Base-by-base conservation (phyloP, 345 rosid genomes). In the Brassica carinata region DNA sequence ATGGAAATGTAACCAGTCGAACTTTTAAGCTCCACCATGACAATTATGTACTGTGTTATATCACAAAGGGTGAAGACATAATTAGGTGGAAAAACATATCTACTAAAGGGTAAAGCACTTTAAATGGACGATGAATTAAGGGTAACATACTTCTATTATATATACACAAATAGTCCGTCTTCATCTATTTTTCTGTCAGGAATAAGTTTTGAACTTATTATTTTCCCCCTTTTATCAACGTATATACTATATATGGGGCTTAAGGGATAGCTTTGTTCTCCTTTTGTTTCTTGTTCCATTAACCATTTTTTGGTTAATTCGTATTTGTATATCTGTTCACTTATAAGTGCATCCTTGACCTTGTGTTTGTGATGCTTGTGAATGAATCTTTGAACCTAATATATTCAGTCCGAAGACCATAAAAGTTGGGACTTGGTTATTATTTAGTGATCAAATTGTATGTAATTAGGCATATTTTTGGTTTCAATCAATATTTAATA, bases 51-150 rank as follows among this genome's bases (percentile, higher is more conserved):
- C 11, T 57, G 62, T 57, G 10, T 8, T 18, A 51, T 51, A 51
- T 51, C 55, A 48, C 23, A 18, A 55, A 57, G 8, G 10, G 26
- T 8, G 11, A 18, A 19, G 9, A 1, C 63, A 8, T 51, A 51
- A 23, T 23, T 23, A 51, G 58, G 18, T n/a, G 18, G 19, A 51
- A 19, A 15, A 19, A 58, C 26, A 58, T 71, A 43, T 11, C 36
- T 26, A 17, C 34, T 58, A 33, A 51, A 51, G 58, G 58, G 53
- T 48, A 14, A n/a, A 57, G 67, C 79, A 67, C 59, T 58, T 57
- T 67, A 7, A 55, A 38, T 76, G 73, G 67, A 76, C 67, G 5
- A 57, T 57, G 73, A 26, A 57, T 23, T 19, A 34, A 75, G 23
- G 23, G 26, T 51, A 48, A 65, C 45, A 48, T 2, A 10, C 4